phyloP scores from a whole-genome alignment of 257 asterid genomes.

The Scutellaria baicalensis region DNA sequence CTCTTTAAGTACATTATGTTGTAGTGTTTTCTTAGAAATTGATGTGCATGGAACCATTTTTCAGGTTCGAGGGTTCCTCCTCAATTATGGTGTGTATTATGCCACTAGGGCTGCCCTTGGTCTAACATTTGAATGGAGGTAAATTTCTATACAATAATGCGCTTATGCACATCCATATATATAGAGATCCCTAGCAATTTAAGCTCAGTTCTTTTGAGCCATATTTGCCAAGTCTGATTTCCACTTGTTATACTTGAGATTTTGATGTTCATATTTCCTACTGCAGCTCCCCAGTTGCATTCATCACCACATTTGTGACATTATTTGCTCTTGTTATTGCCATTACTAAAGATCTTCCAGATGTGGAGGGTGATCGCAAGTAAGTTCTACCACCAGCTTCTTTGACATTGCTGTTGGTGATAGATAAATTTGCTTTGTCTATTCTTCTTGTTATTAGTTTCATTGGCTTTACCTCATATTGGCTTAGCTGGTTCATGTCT shows the following conservation, averaged over 20 bases:
- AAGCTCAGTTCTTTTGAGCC: background rate
- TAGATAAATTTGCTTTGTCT: slow-evolving; percentile 1
- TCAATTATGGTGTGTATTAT: slow-evolving; percentile 91
- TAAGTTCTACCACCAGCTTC: slow-evolving; percentile 38
- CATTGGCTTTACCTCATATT: background rate
- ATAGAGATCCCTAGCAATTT: background rate
- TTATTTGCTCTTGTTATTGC: slow-evolving; percentile 94
- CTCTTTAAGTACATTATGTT: background rate
- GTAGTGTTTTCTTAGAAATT: background rate
- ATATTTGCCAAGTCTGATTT: background rate
- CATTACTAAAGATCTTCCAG: slow-evolving; percentile 97
- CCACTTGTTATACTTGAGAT: background rate
- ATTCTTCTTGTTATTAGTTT: slow-evolving; percentile 8
- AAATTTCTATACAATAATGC: slow-evolving; percentile 9
- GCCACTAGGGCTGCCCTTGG: slow-evolving; percentile 98
- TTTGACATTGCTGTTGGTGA: slow-evolving; percentile 1
- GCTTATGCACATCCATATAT: background rate
- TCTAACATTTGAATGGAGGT: slow-evolving; percentile 90
- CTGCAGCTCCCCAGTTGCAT: slow-evolving; percentile 94
- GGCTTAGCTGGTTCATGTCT: background rate
- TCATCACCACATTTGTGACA: slow-evolving; percentile 92
- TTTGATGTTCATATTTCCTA: slow-evolving; percentile 7
- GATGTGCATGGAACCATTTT: slow-evolving; percentile 9
- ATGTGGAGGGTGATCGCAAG: slow-evolving; percentile 99
- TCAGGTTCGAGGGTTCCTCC: slow-evolving; percentile 96